Evolutionary conservation across 352 stramenopile genomes (phyloP).

Genomic region (Phytophthora hibernalis): DNA sequence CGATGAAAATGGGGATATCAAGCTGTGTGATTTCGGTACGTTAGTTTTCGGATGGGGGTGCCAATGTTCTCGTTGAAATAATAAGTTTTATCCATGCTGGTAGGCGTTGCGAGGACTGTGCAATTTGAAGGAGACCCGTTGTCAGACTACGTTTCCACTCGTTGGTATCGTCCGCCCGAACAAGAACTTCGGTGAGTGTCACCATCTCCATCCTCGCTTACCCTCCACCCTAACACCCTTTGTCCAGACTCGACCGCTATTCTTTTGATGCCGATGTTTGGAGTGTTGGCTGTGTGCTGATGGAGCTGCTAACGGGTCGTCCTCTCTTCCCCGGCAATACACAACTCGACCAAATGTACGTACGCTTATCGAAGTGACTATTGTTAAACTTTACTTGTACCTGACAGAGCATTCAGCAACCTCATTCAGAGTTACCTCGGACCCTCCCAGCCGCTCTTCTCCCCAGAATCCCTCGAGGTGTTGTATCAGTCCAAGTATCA

Average conservation of each 20-base stretch:
- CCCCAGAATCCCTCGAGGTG: constrained; percentile 62
- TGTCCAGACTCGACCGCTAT: constrained; percentile 70
- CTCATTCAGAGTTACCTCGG: constrained; percentile 78
- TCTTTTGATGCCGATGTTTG: constrained; percentile 86
- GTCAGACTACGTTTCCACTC: constrained; percentile 82
- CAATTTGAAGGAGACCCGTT: constrained; percentile 82
- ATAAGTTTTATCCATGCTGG: not conserved
- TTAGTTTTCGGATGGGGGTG: not conserved
- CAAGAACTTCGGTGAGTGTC: constrained; percentile 73
- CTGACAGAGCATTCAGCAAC: constrained; percentile 59
- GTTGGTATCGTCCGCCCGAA: constrained; percentile 85
- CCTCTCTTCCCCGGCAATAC: constrained; percentile 80
- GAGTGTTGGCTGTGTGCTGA: constrained; percentile 80
- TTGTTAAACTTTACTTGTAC: too few species aligned
- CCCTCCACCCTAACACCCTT: not conserved
- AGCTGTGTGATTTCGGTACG: constrained; percentile 81
- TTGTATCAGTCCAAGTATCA: constrained; percentile 40
- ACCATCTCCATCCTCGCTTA: not conserved
- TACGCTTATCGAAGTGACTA: not conserved
- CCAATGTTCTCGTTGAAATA: not conserved
- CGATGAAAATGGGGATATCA: constrained; percentile 73
- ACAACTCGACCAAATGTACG: constrained; percentile 84
- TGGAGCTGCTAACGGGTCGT: constrained; percentile 78
- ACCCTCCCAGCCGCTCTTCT: constrained; percentile 54
- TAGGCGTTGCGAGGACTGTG: constrained; percentile 73